phyloP scores from a whole-genome alignment of 768 basidiomycete species.

The Neoboletus subvelutipes region DNA sequence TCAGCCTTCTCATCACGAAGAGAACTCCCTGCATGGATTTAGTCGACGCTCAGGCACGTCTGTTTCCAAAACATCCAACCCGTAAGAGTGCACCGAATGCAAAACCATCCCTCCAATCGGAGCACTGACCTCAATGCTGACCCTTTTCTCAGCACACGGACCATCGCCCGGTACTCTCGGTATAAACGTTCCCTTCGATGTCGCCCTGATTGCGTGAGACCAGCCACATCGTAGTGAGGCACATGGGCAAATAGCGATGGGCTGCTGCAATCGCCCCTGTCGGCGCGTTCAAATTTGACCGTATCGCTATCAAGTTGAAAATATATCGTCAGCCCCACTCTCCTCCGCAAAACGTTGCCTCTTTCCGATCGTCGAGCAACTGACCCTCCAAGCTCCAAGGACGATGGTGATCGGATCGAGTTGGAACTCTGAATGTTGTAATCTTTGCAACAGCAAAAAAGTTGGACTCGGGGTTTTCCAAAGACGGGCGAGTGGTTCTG shows the following conservation, averaged over 20 bases:
- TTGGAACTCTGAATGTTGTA: neutral
- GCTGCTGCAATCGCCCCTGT: no score
- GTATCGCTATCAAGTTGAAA: neutral
- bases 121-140: neutral
- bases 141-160: neutral
- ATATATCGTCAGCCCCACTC: no score
- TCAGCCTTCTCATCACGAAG: neutral
- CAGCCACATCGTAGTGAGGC: neutral
- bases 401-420: neutral
- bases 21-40: neutral
- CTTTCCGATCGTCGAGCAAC: neutral
- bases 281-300: neutral
- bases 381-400: neutral
- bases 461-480: neutral
- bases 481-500: neutral
- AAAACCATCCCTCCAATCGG: neutral
- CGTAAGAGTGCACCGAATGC: neutral
- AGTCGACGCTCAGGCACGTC: neutral
- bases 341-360: neutral
- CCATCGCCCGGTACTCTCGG: neutral
- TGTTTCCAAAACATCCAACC: neutral
- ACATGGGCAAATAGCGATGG: neutral
- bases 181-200: neutral
- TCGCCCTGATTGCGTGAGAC: conserved; percentile 1
- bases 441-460: neutral